Conservation (phyloP, 1,284 basidiomycete genomes). For the Vanrija humicola region DNA sequence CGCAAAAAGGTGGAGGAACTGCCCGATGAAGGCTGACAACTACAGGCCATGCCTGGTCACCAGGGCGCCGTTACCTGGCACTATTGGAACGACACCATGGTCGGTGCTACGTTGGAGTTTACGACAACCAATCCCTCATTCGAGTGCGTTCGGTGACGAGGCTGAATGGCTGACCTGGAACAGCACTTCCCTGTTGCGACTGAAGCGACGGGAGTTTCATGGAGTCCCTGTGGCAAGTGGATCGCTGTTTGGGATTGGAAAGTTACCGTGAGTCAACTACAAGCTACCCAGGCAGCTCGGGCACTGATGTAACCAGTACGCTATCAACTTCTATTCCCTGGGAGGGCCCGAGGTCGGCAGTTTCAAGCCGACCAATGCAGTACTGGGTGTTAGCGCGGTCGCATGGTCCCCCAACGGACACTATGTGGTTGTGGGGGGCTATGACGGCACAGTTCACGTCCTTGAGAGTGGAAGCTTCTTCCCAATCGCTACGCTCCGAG, state of each 20-base stretch:
- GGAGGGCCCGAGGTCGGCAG: slow-evolving; percentile 65
- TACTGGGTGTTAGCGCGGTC: slow-evolving; percentile 59
- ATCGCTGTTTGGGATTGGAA: slow-evolving; percentile 78
- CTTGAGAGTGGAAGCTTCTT: slow-evolving; percentile 13
- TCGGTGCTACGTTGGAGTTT: slow-evolving; percentile 76
- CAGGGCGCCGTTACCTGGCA: slow-evolving; percentile 73
- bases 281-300: background rate
- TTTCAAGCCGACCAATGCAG: slow-evolving; percentile 55
- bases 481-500: slow-evolving; percentile 1
- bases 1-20: background rate
- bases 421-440: slow-evolving; percentile 3
- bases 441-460: slow-evolving; percentile 4
- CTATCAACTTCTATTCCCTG: slow-evolving; percentile 69
- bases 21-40: slow-evolving; percentile 14
- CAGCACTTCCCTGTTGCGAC: slow-evolving; percentile 78
- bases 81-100: slow-evolving; percentile 79
- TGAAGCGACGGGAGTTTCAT: slow-evolving; percentile 66
- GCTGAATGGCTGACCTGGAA: background rate
- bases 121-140: slow-evolving; percentile 70
- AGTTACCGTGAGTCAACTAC: slow-evolving; percentile 58
- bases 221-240: slow-evolving; percentile 76
- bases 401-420: slow-evolving; percentile 66
- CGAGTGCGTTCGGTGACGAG: slow-evolving; percentile 55
- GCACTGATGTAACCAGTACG: slow-evolving; percentile 59
- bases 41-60: slow-evolving; percentile 69